phyloP scores from a whole-genome alignment of 2,329 filamentous ascomycete species.

The Colletotrichum agaves region DNA sequence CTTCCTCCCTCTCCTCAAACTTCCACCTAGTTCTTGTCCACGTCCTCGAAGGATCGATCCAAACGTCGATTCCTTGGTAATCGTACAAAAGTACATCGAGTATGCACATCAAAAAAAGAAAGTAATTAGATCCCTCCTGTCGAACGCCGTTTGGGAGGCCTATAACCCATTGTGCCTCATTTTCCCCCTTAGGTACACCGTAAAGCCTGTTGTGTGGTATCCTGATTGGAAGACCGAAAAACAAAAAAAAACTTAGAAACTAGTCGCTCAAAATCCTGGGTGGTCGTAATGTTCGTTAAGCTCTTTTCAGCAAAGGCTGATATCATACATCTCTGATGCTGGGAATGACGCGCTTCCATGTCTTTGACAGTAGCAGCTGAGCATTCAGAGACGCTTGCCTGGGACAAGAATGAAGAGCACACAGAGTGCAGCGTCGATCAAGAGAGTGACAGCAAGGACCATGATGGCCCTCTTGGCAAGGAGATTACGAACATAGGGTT shows the following conservation, averaged over 20 bases:
- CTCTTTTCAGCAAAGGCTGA: background rate
- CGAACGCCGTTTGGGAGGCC: slow-evolving; percentile 26
- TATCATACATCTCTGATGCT: slow-evolving; percentile 5
- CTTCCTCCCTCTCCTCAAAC: slow-evolving; percentile 1
- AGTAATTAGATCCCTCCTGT: slow-evolving; percentile 18
- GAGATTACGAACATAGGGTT: slow-evolving; percentile 90
- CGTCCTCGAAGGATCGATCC: background rate
- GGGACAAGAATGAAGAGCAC: slow-evolving; percentile 95
- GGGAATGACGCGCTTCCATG: background rate
- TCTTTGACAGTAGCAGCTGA: background rate
- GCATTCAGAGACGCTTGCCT: slow-evolving; percentile 76
- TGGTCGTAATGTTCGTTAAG: slow-evolving; percentile 36
- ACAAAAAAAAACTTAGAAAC: slow-evolving; percentile 17
- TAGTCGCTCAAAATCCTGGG: slow-evolving; percentile 32
- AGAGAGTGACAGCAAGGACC: slow-evolving; percentile 78
- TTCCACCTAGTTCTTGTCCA: background rate
- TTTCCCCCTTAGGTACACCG: slow-evolving; percentile 23
- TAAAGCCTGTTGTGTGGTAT: slow-evolving; percentile 23
- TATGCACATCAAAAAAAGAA: slow-evolving; percentile 12
- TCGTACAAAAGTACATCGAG: slow-evolving; percentile 21
- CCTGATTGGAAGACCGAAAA: slow-evolving; percentile 27
- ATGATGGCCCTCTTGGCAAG: slow-evolving; percentile 85
- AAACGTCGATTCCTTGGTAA: background rate
- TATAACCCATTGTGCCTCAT: slow-evolving; percentile 14
- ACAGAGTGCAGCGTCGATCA: slow-evolving; percentile 84